Evolutionary conservation across 2,329 filamentous ascomycete genomes (phyloP), one percentile per base, ranked within the genome.

Genomic region (Cytospora piceae): DNA sequence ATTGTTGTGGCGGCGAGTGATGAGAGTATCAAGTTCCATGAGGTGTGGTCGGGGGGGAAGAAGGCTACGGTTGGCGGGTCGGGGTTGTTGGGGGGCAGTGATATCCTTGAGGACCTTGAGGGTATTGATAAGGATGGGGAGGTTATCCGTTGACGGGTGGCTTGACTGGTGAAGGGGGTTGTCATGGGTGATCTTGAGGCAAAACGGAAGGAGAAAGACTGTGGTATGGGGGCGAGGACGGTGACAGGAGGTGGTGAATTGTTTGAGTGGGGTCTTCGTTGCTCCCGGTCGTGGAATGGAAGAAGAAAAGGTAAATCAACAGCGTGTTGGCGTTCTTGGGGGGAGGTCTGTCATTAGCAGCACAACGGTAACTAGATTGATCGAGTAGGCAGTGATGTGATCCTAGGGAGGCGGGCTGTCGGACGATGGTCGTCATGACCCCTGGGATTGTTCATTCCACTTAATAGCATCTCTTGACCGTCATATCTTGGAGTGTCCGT

Each of bases 1-100:
- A 89, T 99, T 70, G 91, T 97, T 22, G 90, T 99, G 61, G 94
- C 94, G 20, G 91, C 92, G 53, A 97, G 93, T 73, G 94, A 98
- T 77, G 90, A 93, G 74, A 96, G 87, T 71, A 90, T 98, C 76
- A 95, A 95, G 74, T 98, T 98, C 73, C 93, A 98, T 76, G 94
- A 98, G 78, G 88, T 99, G 14, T 98, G 94, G 95, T 84, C 85
- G n/a, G 85, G 86, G 2, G 80, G 83, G 51, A 82, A 80, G 70
- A 89, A 85, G 72, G 78, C 80, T 11, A 85, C 82, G 24, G 77
- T 80, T 27, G 76, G 78, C 12, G 81, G 82, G 17, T 81, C 80
- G 52, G 87, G 91, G 2, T 80, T 92, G 68, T 80, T 97, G 29
- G 92, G 91, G 15, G 91, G 93, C 5, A 96, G 93, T 77, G 88